Conservation (phyloP, 805 yeast genomes). For the Yamadazyma insecticola region DNA sequence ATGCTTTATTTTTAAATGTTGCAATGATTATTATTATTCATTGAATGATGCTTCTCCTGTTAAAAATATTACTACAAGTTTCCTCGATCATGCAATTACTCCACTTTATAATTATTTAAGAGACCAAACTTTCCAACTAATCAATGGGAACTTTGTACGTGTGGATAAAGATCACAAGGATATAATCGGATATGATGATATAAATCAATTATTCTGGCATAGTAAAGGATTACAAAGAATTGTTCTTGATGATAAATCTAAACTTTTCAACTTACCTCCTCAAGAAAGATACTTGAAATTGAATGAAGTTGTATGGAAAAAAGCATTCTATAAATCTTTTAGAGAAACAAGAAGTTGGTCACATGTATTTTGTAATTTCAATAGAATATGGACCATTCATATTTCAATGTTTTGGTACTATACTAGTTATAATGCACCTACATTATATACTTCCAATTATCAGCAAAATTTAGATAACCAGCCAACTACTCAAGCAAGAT, state of each 20-base stretch:
- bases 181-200: conserved; percentile 83
- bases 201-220: conserved; percentile 86
- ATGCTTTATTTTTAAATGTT: conserved; percentile 80
- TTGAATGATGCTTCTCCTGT: conserved; percentile 24
- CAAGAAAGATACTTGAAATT: conserved; percentile 53
- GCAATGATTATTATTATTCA: conserved; percentile 60
- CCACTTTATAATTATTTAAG: conserved; percentile 66
- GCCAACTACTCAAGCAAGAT: conserved; percentile 53
- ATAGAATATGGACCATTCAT: conserved; percentile 77
- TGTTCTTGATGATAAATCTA: conserved; percentile 38
- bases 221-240: conserved; percentile 62
- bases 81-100: conserved; percentile 65
- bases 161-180: conserved; percentile 61
- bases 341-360: conserved; percentile 73
- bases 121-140: conserved; percentile 46
- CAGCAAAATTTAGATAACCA: conserved; percentile 49
- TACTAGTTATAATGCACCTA: conserved; percentile 62
- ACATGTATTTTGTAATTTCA: conserved; percentile 69
- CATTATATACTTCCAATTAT: conserved; percentile 60
- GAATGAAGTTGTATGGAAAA: conserved; percentile 58
- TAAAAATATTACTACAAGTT: conserved; percentile 26
- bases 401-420: conserved; percentile 73
- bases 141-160: conserved; percentile 41
- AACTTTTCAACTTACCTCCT: conserved; percentile 50
- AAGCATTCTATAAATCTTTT: conserved; percentile 70